These are phyloP conservation scores for Candida awuae DNA, from an alignment of 805 yeast species.

Conservation along the genomic window DNA sequence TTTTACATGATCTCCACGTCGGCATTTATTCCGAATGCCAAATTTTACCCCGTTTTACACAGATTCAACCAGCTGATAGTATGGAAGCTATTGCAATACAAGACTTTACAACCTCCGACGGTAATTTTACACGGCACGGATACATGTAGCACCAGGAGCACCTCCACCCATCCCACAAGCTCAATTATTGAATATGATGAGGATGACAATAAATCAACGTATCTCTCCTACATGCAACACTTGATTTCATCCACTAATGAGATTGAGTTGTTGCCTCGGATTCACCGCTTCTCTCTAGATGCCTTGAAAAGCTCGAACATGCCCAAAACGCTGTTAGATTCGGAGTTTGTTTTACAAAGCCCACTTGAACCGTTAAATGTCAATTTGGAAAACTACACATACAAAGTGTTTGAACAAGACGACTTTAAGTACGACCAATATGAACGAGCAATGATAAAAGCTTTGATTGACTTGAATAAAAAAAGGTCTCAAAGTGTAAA, in stretches of 20 bases:
- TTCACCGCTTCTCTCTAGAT: conserved; percentile 23
- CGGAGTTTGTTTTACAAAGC: conserved; percentile 21
- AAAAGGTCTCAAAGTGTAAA: not conserved
- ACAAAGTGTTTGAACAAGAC: conserved; percentile 68
- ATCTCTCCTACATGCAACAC: conserved; percentile 25
- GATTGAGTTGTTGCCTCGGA: conserved; percentile 23
- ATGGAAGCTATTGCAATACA: conserved; percentile 35
- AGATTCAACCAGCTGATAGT: conserved; percentile 47
- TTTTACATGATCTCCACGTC: conserved; percentile 49
- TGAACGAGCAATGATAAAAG: conserved; percentile 51
- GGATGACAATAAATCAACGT: conserved; percentile 16
- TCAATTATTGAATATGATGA: conserved; percentile 1
- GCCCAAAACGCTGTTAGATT: conserved; percentile 8
- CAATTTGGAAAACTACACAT: conserved; percentile 50
- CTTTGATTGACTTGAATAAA: conserved; percentile 34
- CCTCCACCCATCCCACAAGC: not conserved
- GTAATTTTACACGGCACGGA: conserved; percentile 49
- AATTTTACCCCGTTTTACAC: conserved; percentile 56
- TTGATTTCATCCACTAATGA: conserved; percentile 14
- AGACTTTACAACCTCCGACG: conserved; percentile 33
- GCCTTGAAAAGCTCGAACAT: conserved; percentile 14
- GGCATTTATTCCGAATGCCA: conserved; percentile 50
- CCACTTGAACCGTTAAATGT: conserved; percentile 71
- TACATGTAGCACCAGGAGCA: conserved; percentile 20
- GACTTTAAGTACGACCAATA: conserved; percentile 59